Percentiles rank a stretch among this genome's conserved stretches.
Conservation (phyloP, 768 basidiomycete species). For the Podaxis sp. region DNA sequence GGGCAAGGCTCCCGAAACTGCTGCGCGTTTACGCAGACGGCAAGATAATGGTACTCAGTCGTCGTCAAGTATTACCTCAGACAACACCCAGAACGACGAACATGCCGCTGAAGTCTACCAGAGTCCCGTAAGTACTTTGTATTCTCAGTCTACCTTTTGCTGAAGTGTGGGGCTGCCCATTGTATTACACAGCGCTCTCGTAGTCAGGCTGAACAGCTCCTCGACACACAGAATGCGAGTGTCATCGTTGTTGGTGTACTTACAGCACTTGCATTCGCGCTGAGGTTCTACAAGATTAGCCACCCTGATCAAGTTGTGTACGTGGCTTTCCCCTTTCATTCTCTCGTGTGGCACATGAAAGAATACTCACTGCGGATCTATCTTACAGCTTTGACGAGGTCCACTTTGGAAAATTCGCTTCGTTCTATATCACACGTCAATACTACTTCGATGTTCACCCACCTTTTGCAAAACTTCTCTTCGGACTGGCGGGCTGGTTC, state of each 20-base stretch:
- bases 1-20: slow-evolving; percentile 26
- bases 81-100: slow-evolving; percentile 49
- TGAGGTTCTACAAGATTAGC: slow-evolving; percentile 93
- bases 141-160: background rate
- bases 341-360: background rate
- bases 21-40: slow-evolving; percentile 15
- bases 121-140: slow-evolving; percentile 40
- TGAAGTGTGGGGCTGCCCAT: background rate
- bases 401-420: slow-evolving; percentile 97
- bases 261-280: slow-evolving; percentile 74
- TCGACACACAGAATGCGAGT: slow-evolving; percentile 67
- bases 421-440: slow-evolving; percentile 87
- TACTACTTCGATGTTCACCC: slow-evolving; percentile 99
- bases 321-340: slow-evolving; percentile 29
- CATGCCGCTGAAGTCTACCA: slow-evolving; percentile 50
- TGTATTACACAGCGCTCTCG: slow-evolving; percentile 43
- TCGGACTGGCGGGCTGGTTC: slow-evolving; percentile 93
- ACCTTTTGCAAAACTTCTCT: slow-evolving; percentile 93
- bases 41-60: slow-evolving; percentile 20
- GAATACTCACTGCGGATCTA: background rate
- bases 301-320: slow-evolving; percentile 95
- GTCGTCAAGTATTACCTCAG: slow-evolving; percentile 22
- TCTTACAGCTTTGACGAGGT: slow-evolving; percentile 88
- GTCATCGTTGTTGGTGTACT: slow-evolving; percentile 58
- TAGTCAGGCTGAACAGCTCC: slow-evolving; percentile 56